Percentiles rank a stretch among this genome's conserved stretches.
phyloP scores from a whole-genome alignment of 345 rosid genomes.

The Physaria fendleri region DNA sequence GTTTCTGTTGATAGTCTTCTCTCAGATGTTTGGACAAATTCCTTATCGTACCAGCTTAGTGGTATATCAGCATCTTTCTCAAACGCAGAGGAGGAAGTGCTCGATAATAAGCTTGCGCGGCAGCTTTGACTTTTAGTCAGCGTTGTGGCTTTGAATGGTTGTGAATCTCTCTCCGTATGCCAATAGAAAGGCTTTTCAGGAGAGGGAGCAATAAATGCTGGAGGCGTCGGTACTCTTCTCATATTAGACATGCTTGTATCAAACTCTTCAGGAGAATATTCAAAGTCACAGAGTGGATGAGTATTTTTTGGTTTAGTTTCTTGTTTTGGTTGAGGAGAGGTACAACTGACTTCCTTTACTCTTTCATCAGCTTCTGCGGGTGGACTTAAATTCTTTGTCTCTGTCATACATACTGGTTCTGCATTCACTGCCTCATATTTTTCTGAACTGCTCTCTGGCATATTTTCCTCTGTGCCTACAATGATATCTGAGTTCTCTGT shows the following conservation, averaged over 20 bases:
- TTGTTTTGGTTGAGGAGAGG: slow-evolving; percentile 25
- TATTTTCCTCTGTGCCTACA: slow-evolving; percentile 23
- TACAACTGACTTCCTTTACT: slow-evolving; percentile 5
- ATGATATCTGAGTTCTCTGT: slow-evolving; percentile 35
- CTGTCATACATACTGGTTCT: slow-evolving; percentile 15
- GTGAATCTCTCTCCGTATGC: slow-evolving; percentile 35
- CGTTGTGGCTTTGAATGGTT: slow-evolving; percentile 34
- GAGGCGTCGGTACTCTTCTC: slow-evolving; percentile 31
- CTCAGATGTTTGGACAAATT: slow-evolving; percentile 35
- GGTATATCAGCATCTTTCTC: slow-evolving; percentile 38
- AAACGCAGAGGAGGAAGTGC: slow-evolving; percentile 23
- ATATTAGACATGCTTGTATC: slow-evolving; percentile 45
- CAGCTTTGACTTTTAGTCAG: slow-evolving; percentile 66
- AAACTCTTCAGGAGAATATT: slow-evolving; percentile 30
- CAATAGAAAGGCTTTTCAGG: slow-evolving; percentile 35
- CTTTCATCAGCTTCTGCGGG: slow-evolving; percentile 7
- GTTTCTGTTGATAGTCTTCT: too few relatives aligned
- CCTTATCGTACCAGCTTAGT: slow-evolving; percentile 33
- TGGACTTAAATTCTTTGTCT: slow-evolving; percentile 1
- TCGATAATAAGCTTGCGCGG: slow-evolving; percentile 39
- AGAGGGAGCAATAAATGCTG: slow-evolving; percentile 31
- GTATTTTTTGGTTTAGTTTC: slow-evolving; percentile 11
- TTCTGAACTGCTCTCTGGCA: slow-evolving; percentile 27
- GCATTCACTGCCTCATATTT: slow-evolving; percentile 21
- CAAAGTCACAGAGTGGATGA: slow-evolving; percentile 19